Percentiles rank a stretch among this genome's conserved stretches.
Conservation (phyloP, 140 eudicot genomes). For the Oenanthe javanica region DNA sequence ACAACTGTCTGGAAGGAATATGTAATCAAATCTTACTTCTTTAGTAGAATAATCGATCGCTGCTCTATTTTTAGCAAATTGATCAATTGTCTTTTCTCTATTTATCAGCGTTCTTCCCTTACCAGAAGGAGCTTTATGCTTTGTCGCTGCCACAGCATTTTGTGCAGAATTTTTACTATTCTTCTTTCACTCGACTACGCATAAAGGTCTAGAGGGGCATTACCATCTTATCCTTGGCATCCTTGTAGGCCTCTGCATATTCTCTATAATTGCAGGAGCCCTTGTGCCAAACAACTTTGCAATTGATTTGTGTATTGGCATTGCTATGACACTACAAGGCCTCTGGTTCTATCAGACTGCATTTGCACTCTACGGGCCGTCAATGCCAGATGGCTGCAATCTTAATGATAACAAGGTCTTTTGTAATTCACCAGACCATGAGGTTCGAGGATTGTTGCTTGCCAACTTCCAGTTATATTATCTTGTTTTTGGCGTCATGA, state of each 20-base stretch:
- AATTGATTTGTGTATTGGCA: constrained; percentile 58
- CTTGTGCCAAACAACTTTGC: constrained; percentile 77
- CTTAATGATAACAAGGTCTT: constrained; percentile 35
- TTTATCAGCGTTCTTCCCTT: constrained; percentile 63
- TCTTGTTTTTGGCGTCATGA: constrained; percentile 49
- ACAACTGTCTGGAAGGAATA: neutral
- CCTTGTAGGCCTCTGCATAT: constrained; percentile 68
- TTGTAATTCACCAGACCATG: constrained; percentile 40
- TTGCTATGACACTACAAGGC: constrained; percentile 82
- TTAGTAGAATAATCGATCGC: neutral
- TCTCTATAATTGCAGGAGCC: constrained; percentile 52
- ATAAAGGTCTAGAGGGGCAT: constrained; percentile 84
- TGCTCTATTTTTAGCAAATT: neutral
- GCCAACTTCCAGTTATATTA: constrained; percentile 79
- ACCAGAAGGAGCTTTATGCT: constrained; percentile 74
- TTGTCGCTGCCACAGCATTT: constrained; percentile 74
- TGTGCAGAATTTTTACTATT: constrained; percentile 76
- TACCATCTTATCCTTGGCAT: constrained; percentile 76
- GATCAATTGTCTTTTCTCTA: neutral
- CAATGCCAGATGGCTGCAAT: constrained; percentile 78
- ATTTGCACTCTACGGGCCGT: constrained; percentile 77
- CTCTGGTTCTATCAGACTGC: constrained; percentile 94
- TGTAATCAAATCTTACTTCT: neutral
- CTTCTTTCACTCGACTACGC: constrained; percentile 84
- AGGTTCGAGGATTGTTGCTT: constrained; percentile 57